phyloP scores from a whole-genome alignment of 495 filamentous ascomycete species.

The Geoglossum glabrum region DNA sequence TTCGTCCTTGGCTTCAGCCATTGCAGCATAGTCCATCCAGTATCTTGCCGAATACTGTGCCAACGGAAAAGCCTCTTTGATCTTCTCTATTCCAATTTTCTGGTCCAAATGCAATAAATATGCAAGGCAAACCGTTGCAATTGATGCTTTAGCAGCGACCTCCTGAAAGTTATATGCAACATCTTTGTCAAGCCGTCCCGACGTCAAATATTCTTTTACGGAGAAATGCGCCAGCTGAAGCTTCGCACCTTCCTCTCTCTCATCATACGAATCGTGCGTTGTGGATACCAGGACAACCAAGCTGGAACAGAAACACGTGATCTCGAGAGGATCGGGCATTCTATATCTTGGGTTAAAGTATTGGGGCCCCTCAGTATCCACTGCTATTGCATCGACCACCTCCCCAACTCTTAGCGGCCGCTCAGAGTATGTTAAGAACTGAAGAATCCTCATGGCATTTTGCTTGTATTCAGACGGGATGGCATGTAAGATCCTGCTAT shows the following conservation, averaged over 20 bases:
- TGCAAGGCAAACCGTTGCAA: not conserved
- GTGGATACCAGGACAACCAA: constrained; percentile 5
- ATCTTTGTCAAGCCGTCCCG: constrained; percentile 5
- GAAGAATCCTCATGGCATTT: constrained; percentile 9
- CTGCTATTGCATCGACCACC: constrained; percentile 7
- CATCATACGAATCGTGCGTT: not conserved
- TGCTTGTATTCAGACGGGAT: constrained; percentile 5
- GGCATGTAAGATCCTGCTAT: constrained; percentile 9
- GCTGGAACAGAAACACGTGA: constrained; percentile 8
- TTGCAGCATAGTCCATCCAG: not conserved
- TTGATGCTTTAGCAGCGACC: not conserved
- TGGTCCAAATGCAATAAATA: not conserved
- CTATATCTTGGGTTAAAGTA: constrained; percentile 6
- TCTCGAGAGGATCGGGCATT: constrained; percentile 1
- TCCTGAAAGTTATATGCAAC: not conserved
- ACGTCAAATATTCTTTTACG: constrained; percentile 13
- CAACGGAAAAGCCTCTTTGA: not conserved
- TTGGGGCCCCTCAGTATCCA: constrained; percentile 1
- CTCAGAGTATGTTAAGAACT: constrained; percentile 10
- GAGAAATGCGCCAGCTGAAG: constrained; percentile 12
- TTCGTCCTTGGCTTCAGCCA: not conserved
- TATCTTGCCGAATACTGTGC: not conserved
- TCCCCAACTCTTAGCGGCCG: constrained; percentile 8
- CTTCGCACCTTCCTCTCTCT: not conserved
- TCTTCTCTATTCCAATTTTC: not conserved